Conservation (phyloP, 148 eudicot species). For the Vaccinium corymbosum region DNA sequence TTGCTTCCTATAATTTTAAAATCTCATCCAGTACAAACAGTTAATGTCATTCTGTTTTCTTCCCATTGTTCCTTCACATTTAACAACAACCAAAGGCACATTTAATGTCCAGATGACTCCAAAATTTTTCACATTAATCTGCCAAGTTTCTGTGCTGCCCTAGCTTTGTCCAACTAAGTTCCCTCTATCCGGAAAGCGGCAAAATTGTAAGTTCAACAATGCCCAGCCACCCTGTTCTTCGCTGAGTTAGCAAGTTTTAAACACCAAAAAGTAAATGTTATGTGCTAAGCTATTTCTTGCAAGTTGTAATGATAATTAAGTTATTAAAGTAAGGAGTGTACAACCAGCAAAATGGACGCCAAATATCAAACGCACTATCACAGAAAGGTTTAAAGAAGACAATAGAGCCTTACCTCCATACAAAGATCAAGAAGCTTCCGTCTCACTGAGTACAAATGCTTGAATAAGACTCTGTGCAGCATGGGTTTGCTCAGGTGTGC, state of each 20-base stretch:
- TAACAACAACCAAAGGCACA: neutral
- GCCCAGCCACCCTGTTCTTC: constrained; percentile 8
- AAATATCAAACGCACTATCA: neutral
- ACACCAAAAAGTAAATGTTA: neutral
- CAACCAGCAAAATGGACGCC: neutral
- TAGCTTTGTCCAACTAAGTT: neutral
- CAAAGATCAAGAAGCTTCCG: constrained; percentile 41
- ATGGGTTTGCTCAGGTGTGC: constrained; percentile 87
- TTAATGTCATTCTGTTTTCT: neutral
- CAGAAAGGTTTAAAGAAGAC: neutral
- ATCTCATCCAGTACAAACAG: constrained; percentile 4
- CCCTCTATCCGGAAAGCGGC: neutral
- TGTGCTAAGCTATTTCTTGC: neutral
- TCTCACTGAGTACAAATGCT: constrained; percentile 84
- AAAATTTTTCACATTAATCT: neutral
- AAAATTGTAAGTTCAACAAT: neutral
- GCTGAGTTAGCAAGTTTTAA: constrained; percentile 8
- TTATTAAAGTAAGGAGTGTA: neutral
- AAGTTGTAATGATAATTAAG: neutral
- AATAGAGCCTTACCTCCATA: constrained; percentile 16
- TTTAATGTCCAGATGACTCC: neutral
- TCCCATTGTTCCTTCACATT: neutral
- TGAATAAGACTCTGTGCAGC: constrained; percentile 96
- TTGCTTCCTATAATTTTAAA: neutral
- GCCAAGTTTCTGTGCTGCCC: constrained; percentile 2